Base-by-base conservation (phyloP, 257 asterid genomes). In the Petrea volubilis region DNA sequence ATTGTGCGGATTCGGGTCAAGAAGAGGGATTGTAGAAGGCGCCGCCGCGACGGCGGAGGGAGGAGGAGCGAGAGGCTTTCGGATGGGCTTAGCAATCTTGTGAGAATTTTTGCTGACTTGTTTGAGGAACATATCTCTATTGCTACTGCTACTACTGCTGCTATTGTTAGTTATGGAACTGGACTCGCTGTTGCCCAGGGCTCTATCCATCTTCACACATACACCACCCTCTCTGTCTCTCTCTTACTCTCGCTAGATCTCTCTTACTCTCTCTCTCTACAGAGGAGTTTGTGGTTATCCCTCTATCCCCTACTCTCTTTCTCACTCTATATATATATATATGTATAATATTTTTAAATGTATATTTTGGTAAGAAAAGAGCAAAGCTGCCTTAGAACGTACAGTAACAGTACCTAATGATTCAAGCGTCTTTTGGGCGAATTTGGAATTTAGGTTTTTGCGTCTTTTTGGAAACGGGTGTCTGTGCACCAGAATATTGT, bases 11-110 rank as follows among this genome's bases (percentile, higher is more conserved):
- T 55, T 68, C 64, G 72, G 80, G 74, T 80, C 79, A 17, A 62
- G 36, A 66, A 66, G 51, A 3, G 77, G 60, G 15, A 70, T 20
- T 3, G 52, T 31, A n/a, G n/a, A n/a, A n/a, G n/a, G n/a, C 4
- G 78, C 5, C 28, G 70, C 13, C 14, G 70, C 47, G 34, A 70
- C 29, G 9, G 75, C 9, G 27, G 57, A 0, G 9, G 9, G 43
- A 11, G 74, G 75, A 1, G 75, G 61, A 0, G 74, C 82, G 18
- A 68, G 80, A 7, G 81, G 82, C 69, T 67, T 84, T 9, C 88
- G 64, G 4, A 64, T 29, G n/a, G 88, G 82, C 60, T 84, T 84
- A 1, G 81, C 25, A 20, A 78, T 84, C 65, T 78, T 78, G 24
- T 72, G 71, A 1, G 88, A 84, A 33, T 71, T 71, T 61, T 68